Base-by-base conservation (phyloP, 108 stramenopile species). In the Discostella stelligeroides region DNA sequence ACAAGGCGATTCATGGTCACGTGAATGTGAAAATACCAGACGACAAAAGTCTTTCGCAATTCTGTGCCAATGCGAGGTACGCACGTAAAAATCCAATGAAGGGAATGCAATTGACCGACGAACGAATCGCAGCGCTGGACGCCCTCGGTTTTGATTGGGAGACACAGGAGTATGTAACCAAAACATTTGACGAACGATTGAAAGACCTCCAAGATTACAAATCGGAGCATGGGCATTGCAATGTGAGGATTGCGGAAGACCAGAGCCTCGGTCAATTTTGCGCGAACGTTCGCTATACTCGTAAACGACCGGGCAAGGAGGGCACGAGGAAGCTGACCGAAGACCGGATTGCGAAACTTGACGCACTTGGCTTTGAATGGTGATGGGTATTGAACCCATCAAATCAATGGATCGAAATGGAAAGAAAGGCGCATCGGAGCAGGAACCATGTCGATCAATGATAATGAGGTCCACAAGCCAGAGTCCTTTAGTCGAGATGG, bases 301-400 rank as follows among this genome's bases (percentile, higher is more conserved):
- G 62, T 30, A 63, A 24, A n/a, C 15, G 15, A 23, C 23, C 5
- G 5, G 45, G 7, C 38, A 34, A 38, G 34, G 34, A 20, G 15
- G 34, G 42, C 42, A 43, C 14, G 15, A 63, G 15, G 62, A 63
- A 63, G 42, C 42, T 63, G 9, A 63, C 45, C 1, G 47, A 63
- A 18, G 62, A 63, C 17, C 62, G 62, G 20, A 62, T 62, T n/a
- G 42, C 42, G 24, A 37, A 14, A 28, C n/a, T 63, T 34, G 45
- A 63, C n/a, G 45, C 62, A 0, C 62, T 63, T 4, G 62, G 62
- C 30, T 63, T 63, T 18, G 41, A 63, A 24, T 63, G 62, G 62
- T 29, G 27, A 12, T 12, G 2, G 27, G 27, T 14, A n/a, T n/a
- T n/a, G n/a, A n/a, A n/a, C n/a, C n/a, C n/a, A n/a, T n/a, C n/a